phyloP scores from a whole-genome alignment of 2,329 filamentous ascomycete species.

The Plectosphaerella sp. region DNA sequence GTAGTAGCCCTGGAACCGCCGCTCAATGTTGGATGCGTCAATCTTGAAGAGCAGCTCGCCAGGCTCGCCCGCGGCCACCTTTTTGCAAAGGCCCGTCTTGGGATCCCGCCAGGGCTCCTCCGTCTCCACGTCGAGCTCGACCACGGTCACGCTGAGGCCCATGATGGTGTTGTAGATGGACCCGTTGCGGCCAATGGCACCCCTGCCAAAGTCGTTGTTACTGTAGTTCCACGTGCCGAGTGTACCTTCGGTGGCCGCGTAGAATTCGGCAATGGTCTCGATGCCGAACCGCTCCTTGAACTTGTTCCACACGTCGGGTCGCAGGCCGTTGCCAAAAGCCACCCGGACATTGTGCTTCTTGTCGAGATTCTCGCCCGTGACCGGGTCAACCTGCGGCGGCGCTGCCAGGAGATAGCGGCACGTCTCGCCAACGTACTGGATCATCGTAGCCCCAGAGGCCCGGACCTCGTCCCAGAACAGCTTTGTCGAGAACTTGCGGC shows the following conservation, averaged over 20 bases:
- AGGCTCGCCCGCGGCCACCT: slow-evolving; percentile 53
- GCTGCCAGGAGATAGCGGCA: slow-evolving; percentile 75
- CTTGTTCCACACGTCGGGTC: slow-evolving; percentile 78
- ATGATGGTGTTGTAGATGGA: slow-evolving; percentile 53
- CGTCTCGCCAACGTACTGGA: slow-evolving; percentile 88
- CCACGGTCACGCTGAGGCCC: slow-evolving; percentile 48
- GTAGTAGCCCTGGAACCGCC: slow-evolving; percentile 78
- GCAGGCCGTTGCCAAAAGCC: slow-evolving; percentile 80
- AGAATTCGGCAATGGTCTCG: slow-evolving; percentile 72
- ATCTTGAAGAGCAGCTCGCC: slow-evolving; percentile 75
- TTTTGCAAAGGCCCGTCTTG: slow-evolving; percentile 63
- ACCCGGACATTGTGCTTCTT: slow-evolving; percentile 66
- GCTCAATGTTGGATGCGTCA: slow-evolving; percentile 57
- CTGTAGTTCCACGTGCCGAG: slow-evolving; percentile 68
- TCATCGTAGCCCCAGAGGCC: slow-evolving; percentile 64
- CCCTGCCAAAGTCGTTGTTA: slow-evolving; percentile 67
- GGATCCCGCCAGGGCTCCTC: slow-evolving; percentile 65
- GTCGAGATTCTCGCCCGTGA: slow-evolving; percentile 65
- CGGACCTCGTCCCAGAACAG: slow-evolving; percentile 75
- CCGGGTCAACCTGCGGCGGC: slow-evolving; percentile 55
- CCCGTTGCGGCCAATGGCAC: slow-evolving; percentile 74
- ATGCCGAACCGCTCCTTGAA: slow-evolving; percentile 82
- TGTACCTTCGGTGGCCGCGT: slow-evolving; percentile 71
- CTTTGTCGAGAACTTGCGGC: slow-evolving; percentile 72
- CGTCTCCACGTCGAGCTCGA: slow-evolving; percentile 67